Conservation (phyloP, 164 flowering plant species). For the Saururus chinensis region DNA sequence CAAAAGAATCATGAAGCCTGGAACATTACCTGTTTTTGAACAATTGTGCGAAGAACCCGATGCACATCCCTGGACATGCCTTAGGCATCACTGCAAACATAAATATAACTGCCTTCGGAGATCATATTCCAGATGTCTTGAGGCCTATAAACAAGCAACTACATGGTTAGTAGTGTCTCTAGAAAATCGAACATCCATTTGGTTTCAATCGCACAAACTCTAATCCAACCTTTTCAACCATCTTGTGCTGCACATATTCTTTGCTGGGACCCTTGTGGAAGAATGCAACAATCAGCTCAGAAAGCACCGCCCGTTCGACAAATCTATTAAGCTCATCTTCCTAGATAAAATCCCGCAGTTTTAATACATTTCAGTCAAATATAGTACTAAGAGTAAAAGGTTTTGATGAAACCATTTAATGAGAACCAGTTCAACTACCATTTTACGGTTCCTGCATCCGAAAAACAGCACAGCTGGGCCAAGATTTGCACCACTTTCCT, state of each 20-base stretch:
- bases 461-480: slow-evolving; percentile 74
- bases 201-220: background rate
- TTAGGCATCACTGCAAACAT: slow-evolving; percentile 99
- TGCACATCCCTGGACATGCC: slow-evolving; percentile 98
- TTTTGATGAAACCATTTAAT: background rate
- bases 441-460: slow-evolving; percentile 83
- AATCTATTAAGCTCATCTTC: slow-evolving; percentile 75
- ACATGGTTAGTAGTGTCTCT: too few species aligned
- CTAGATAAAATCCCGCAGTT: slow-evolving; percentile 72
- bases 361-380: too few species aligned
- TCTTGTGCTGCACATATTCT: slow-evolving; percentile 93
- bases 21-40: slow-evolving; percentile 74
- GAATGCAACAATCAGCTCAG: slow-evolving; percentile 82
- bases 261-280: slow-evolving; percentile 90
- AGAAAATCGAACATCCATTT: too few species aligned
- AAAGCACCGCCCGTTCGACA: slow-evolving; percentile 54
- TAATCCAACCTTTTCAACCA: slow-evolving; percentile 62
- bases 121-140: slow-evolving; percentile 74
- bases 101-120: slow-evolving; percentile 72
- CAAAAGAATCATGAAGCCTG: too few species aligned
- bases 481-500: slow-evolving; percentile 68
- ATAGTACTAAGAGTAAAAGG: too few species aligned
- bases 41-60: slow-evolving; percentile 79
- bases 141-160: slow-evolving; percentile 34
- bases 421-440: slow-evolving; percentile 34